These are phyloP conservation scores for Aspergillus sp. DNA, from an alignment of 2,329 filamentous ascomycete species.

Conservation along the genomic window DNA sequence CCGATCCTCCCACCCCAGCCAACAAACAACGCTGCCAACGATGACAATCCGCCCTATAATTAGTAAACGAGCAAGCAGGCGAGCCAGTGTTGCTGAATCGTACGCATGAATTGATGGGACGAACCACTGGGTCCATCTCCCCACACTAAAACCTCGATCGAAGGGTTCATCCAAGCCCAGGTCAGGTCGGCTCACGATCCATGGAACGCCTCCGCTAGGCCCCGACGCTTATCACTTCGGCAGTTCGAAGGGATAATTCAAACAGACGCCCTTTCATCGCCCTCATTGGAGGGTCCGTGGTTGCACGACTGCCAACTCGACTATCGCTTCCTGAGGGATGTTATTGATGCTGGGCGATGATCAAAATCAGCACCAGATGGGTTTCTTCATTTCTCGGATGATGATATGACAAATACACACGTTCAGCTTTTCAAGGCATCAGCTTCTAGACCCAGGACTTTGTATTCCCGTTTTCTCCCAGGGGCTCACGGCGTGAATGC, in stretches of 20 bases:
- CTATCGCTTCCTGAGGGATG: neutral
- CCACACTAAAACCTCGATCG: slow-evolving; percentile 8
- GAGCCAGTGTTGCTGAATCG: no score
- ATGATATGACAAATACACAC: no score
- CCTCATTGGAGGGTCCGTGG: neutral
- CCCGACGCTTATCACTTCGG: neutral
- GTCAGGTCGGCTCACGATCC: slow-evolving; percentile 3
- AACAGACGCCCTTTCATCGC: neutral
- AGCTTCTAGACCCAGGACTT: no score
- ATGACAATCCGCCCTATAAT: neutral
- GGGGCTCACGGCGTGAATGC: no score
- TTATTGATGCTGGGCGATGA: neutral
- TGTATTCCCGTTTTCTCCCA: neutral
- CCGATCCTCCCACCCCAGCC: neutral
- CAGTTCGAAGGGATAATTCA: no score
- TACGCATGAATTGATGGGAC: slow-evolving; percentile 2
- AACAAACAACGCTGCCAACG: neutral
- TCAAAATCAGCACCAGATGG: neutral
- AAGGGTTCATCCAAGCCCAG: slow-evolving; percentile 8
- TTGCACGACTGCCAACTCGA: neutral
- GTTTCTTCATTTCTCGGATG: neutral
- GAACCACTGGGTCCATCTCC: slow-evolving; percentile 3
- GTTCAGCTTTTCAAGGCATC: no score
- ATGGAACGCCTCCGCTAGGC: neutral
- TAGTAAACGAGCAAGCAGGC: neutral